Conservation (phyloP, 2,329 filamentous ascomycete genomes). For the Ceratocystiopsis sp. region DNA sequence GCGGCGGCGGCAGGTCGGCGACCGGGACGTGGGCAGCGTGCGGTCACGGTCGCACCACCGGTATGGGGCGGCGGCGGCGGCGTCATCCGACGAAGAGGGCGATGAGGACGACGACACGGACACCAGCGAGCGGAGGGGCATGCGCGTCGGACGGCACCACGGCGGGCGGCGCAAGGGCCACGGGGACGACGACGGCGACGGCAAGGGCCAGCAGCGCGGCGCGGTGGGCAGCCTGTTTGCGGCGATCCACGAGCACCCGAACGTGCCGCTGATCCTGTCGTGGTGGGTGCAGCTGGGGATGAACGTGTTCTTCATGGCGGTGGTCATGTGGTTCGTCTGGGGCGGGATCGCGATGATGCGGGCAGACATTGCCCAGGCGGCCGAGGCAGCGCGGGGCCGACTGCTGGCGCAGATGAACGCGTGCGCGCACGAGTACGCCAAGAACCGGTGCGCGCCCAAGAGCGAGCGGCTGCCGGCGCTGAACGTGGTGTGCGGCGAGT, state of each 20-base stretch:
- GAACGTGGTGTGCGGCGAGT: slow-evolving; percentile 55
- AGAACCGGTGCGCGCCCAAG: slow-evolving; percentile 55
- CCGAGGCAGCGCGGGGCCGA: slow-evolving; percentile 48
- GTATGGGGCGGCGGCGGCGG: slow-evolving; percentile 22
- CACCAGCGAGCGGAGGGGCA: too few relatives aligned
- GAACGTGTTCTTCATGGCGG: slow-evolving; percentile 42
- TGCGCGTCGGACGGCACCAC: slow-evolving; percentile 24
- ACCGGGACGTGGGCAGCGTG: slow-evolving; percentile 35
- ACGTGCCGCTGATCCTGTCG: slow-evolving; percentile 40
- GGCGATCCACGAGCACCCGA: slow-evolving; percentile 37
- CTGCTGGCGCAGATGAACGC: slow-evolving; percentile 55
- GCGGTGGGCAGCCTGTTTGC: slow-evolving; percentile 29
- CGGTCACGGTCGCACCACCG: slow-evolving; percentile 23
- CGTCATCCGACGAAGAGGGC: slow-evolving; percentile 8
- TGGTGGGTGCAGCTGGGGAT: slow-evolving; percentile 43
- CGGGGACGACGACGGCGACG: neutral
- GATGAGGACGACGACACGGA: too few relatives aligned
- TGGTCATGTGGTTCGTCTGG: slow-evolving; percentile 49
- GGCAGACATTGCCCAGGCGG: slow-evolving; percentile 57
- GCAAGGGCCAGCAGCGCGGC: slow-evolving; percentile 11
- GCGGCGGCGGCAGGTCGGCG: slow-evolving; percentile 32
- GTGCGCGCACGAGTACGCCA: slow-evolving; percentile 56
- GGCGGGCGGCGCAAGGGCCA: neutral
- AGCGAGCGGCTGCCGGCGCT: slow-evolving; percentile 55
- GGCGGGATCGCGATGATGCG: slow-evolving; percentile 52